phyloP scores from a whole-genome alignment of 441 rosid species.

The Euphorbia neoarborescens region DNA sequence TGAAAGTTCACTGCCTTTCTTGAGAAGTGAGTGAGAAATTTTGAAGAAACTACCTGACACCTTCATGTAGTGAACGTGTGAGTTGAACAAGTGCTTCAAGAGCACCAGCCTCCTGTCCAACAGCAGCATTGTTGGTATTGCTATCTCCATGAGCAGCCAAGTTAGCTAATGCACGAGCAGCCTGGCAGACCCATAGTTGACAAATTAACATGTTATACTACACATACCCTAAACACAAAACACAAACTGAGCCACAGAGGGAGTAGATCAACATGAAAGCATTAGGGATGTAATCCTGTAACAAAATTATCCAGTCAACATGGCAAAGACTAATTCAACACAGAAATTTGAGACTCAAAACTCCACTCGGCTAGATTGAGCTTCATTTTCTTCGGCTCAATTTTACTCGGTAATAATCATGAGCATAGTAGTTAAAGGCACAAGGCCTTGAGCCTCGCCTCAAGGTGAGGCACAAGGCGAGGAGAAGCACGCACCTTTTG shows the following conservation, averaged over 20 bases:
- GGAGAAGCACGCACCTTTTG: too few relatives aligned
- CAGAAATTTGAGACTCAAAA: too few relatives aligned
- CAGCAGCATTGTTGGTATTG: slow-evolving; percentile 83
- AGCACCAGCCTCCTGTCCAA: slow-evolving; percentile 93
- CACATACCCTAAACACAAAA: background rate
- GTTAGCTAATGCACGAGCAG: slow-evolving; percentile 96
- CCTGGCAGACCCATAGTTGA: slow-evolving; percentile 33
- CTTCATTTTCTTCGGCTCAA: too few relatives aligned
- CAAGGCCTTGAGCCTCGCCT: too few relatives aligned
- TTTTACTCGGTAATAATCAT: too few relatives aligned
- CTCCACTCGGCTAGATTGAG: too few relatives aligned
- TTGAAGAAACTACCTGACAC: slow-evolving; percentile 57
- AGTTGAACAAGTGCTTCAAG: slow-evolving; percentile 91
- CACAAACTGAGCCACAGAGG: background rate
- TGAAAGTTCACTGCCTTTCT: background rate
- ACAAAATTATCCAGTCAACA: too few relatives aligned
- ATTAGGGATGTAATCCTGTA: too few relatives aligned
- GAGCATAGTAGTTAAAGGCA: too few relatives aligned
- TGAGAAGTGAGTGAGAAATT: background rate
- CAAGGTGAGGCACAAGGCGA: too few relatives aligned
- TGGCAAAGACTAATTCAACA: too few relatives aligned
- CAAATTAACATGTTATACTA: slow-evolving; percentile 3
- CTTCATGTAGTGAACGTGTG: slow-evolving; percentile 78
- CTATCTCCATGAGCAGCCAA: slow-evolving; percentile 99
- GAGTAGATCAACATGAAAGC: background rate